Percentiles rank a stretch among this genome's conserved stretches.
Conservation (phyloP, 2,329 filamentous ascomycete species). For the Xylariaceae sp. region DNA sequence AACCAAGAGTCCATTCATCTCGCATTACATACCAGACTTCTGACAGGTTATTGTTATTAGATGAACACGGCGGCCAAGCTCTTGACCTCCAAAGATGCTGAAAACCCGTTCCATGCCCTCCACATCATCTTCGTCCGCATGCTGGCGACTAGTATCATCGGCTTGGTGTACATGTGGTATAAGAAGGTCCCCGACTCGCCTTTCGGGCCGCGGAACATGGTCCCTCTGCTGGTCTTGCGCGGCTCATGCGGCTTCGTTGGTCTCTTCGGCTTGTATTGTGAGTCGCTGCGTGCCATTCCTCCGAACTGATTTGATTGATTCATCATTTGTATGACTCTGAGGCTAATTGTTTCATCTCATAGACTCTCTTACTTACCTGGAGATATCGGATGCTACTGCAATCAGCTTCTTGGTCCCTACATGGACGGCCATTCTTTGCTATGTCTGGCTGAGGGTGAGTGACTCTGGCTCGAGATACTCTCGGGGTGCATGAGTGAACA, state of each 20-base stretch:
- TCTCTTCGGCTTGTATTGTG: conserved; percentile 54
- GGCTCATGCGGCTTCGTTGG: conserved; percentile 61
- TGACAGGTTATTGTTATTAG: conserved; percentile 22
- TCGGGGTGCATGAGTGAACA: neutral
- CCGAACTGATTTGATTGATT: too few relatives aligned
- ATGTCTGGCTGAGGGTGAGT: conserved; percentile 45
- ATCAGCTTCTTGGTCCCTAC: conserved; percentile 74
- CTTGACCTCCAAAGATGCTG: conserved; percentile 28
- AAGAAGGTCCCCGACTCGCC: conserved; percentile 55
- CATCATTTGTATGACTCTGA: too few relatives aligned
- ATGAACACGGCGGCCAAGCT: conserved; percentile 39
- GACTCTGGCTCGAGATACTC: too few relatives aligned
- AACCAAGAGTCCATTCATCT: neutral
- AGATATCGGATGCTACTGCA: conserved; percentile 72
- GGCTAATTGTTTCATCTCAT: conserved; percentile 21
- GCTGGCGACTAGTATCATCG: conserved; percentile 35
- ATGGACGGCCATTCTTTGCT: conserved; percentile 59
- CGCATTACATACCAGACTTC: neutral
- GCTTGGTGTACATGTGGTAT: conserved; percentile 38
- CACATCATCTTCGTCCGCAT: conserved; percentile 42
- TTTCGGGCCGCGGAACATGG: conserved; percentile 57
- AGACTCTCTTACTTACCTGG: conserved; percentile 57
- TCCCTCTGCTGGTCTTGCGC: conserved; percentile 57
- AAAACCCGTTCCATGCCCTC: conserved; percentile 36
- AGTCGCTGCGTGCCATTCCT: too few relatives aligned